Evolutionary conservation across 2,329 filamentous ascomycete species (phyloP).

Genomic region (Tolypocladium inflatum): DNA sequence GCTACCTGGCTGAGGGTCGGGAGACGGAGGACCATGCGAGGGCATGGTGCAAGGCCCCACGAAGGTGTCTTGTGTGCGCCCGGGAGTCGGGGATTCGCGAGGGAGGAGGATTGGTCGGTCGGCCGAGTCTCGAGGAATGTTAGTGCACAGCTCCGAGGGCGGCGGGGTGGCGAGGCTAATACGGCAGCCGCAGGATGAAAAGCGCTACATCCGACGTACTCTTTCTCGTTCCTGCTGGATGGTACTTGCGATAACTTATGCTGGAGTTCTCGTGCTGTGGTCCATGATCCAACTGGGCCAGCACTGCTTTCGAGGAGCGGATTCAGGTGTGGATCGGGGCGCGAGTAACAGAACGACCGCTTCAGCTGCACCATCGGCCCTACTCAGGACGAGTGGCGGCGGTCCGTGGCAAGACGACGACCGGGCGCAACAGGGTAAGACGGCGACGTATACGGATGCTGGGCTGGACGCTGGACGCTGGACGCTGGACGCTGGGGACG

Average conservation of each 20-base stretch:
- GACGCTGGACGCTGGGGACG: not conserved
- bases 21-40: constrained; percentile 41
- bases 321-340: not conserved
- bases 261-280: not conserved
- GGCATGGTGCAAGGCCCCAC: constrained; percentile 18
- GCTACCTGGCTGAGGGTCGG: constrained; percentile 35
- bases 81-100: not conserved
- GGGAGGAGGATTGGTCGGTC: not conserved
- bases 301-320: not conserved
- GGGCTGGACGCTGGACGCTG: not conserved
- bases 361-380: not conserved
- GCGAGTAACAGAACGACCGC: not conserved
- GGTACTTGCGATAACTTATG: not conserved
- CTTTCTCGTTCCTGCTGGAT: not conserved
- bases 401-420: not conserved
- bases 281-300: constrained; percentile 1
- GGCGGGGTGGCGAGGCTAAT: not conserved
- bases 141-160: not conserved
- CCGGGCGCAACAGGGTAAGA: not conserved
- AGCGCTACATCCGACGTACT: not conserved
- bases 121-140: not conserved
- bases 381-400: not conserved
- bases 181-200: not conserved
- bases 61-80: not conserved
- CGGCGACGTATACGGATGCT: not conserved